Conservation (phyloP, 495 filamentous ascomycete species). For the Tuber melanosporum region DNA sequence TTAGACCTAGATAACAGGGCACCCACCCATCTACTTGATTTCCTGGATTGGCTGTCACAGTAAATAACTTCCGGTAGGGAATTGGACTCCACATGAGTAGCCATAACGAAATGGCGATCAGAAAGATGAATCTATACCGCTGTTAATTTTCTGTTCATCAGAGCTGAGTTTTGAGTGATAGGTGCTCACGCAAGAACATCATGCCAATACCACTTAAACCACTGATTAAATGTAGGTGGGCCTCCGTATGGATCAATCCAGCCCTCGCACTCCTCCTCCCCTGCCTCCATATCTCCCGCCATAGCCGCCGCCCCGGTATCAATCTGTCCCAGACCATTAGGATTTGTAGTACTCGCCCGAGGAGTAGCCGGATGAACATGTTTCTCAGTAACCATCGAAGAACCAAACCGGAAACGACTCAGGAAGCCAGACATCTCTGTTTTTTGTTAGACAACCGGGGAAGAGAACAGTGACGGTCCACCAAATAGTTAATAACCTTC, state of each 20-base stretch:
- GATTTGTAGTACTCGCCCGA: conserved; percentile 18
- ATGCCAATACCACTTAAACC: conserved; percentile 41
- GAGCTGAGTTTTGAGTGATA: not conserved
- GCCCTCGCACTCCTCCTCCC: conserved; percentile 19
- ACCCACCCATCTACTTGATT: conserved; percentile 9
- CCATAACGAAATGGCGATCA: conserved; percentile 36
- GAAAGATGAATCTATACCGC: conserved; percentile 31
- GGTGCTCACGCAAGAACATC: conserved; percentile 35
- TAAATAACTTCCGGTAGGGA: conserved; percentile 39
- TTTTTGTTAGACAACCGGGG: not conserved
- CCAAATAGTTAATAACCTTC: not conserved
- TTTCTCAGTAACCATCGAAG: conserved; percentile 6
- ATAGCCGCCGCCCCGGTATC: not conserved
- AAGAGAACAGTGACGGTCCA: not conserved
- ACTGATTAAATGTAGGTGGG: conserved; percentile 31
- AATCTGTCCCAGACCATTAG: conserved; percentile 10
- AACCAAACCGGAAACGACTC: conserved; percentile 9
- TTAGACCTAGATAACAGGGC: not conserved
- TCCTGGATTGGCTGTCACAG: conserved; percentile 25
- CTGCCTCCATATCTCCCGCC: conserved; percentile 21
- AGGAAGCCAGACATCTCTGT: conserved; percentile 17
- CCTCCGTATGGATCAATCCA: conserved; percentile 40
- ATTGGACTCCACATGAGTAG: conserved; percentile 41
- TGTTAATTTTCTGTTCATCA: not conserved
- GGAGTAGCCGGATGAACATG: conserved; percentile 7